Conservation (phyloP, 805 yeast species). For the Kregervanrija fluxuum region DNA sequence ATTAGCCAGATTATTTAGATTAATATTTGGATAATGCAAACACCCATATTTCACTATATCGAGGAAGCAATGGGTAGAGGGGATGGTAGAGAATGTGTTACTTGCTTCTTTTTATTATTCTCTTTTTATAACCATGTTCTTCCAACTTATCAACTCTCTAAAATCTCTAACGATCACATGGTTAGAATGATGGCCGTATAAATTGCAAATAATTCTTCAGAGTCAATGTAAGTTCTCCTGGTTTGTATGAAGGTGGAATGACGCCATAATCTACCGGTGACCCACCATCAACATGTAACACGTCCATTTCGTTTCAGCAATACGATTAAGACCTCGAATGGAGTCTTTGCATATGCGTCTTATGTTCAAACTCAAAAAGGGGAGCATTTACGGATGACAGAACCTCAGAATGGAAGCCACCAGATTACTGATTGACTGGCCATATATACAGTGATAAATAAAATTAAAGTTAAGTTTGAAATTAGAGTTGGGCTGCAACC, state of each 20-base stretch:
- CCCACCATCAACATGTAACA: constrained; percentile 16
- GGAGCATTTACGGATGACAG: constrained; percentile 21
- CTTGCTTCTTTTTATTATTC: constrained; percentile 18
- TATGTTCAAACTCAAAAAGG: constrained; percentile 17
- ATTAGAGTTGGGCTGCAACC: no score
- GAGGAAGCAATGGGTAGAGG: constrained; percentile 16
- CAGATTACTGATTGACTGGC: constrained; percentile 14
- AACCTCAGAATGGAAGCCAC: constrained; percentile 21
- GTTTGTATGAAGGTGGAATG: constrained; percentile 18
- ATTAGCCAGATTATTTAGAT: no score
- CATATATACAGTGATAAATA: constrained; percentile 19
- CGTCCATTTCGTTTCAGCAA: constrained; percentile 16
- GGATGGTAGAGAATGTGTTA: constrained; percentile 17
- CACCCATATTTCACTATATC: no score
- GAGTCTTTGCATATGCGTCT: constrained; percentile 14
- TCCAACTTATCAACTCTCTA: constrained; percentile 18
- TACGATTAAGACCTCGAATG: constrained; percentile 17
- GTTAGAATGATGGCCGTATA: constrained; percentile 22
- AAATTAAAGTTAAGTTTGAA: neutral
- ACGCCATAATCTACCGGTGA: constrained; percentile 17
- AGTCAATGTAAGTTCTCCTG: constrained; percentile 20
- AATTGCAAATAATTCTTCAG: constrained; percentile 19
- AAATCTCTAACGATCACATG: constrained; percentile 19
- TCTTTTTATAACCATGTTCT: constrained; percentile 21
- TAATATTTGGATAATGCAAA: no score